These are phyloP conservation scores for Blastocystis sp. DNA, from an alignment of 352 stramenopile genomes.

Conservation along the genomic window DNA sequence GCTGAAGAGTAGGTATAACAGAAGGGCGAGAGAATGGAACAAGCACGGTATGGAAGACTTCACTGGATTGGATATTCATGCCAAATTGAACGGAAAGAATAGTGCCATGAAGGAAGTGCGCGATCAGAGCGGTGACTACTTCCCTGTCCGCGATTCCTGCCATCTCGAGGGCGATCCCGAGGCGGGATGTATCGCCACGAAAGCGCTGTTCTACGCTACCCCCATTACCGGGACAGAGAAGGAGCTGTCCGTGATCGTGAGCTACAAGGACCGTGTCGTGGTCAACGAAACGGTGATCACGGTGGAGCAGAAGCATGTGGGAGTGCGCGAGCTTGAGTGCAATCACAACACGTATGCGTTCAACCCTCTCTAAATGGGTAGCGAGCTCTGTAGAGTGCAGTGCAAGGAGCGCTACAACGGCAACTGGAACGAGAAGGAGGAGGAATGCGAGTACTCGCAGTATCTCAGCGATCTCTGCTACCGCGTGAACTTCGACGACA, in stretches of 20 bases:
- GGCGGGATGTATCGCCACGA: constrained; percentile 28
- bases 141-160: constrained; percentile 62
- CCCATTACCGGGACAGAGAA: not conserved
- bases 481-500: constrained; percentile 28
- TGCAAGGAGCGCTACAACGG: constrained; percentile 26
- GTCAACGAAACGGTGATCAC: constrained; percentile 27
- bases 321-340: constrained; percentile 17
- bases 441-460: not conserved
- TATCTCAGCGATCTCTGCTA: constrained; percentile 16
- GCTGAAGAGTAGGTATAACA: constrained; percentile 40
- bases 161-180: constrained; percentile 48
- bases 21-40: constrained; percentile 10
- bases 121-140: not conserved
- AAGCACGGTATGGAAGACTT: constrained; percentile 28
- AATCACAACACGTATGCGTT: constrained; percentile 33
- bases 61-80: not conserved
- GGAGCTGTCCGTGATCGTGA: not conserved
- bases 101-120: not conserved
- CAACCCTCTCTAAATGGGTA: not conserved
- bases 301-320: not conserved
- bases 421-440: constrained; percentile 7
- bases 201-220: not conserved
- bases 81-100: not conserved
- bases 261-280: not conserved
- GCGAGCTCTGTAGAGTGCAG: not conserved